Base-by-base conservation (phyloP, 768 basidiomycete species). In the Mycena pura region DNA sequence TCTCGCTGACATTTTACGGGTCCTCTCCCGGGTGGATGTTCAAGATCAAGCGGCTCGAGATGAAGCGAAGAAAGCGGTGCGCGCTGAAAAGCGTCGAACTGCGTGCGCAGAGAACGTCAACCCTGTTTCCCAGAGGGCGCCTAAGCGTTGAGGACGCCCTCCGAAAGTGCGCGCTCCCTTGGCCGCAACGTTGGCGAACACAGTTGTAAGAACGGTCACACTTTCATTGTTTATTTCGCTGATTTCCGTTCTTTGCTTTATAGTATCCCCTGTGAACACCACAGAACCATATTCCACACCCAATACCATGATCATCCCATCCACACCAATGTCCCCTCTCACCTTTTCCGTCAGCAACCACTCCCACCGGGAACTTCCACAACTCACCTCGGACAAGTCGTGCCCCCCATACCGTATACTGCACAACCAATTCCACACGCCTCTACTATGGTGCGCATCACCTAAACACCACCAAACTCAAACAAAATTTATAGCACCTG, bases 211-310 rank as follows among this genome's bases (percentile, higher is more conserved):
- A 3, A 4, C 15, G 6, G n/a, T 28, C 36, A 68, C n/a, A n/a
- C n/a, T n/a, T n/a, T n/a, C n/a, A 9, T 52, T 67, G 13, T 40
- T 36, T 59, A 40, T 50, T 41, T 36, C 24, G 31, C 25, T 28
- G n/a, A n/a, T n/a, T n/a, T n/a, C n/a, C n/a, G n/a, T n/a, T n/a
- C n/a, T n/a, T n/a, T n/a, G n/a, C n/a, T n/a, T n/a, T n/a, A n/a
- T n/a, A n/a, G n/a, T n/a, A n/a, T n/a, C n/a, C n/a, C n/a, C n/a
- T n/a, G n/a, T n/a, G n/a, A n/a, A n/a, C n/a, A n/a, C n/a, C n/a
- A n/a, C n/a, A n/a, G n/a, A n/a, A n/a, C n/a, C n/a, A n/a, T n/a
- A n/a, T n/a, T n/a, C n/a, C n/a, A n/a, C n/a, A n/a, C n/a, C n/a
- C n/a, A n/a, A n/a, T n/a, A n/a, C n/a, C n/a, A n/a, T n/a, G n/a